phyloP scores from a whole-genome alignment of 352 stramenopile genomes.

The Phytopythium chamaehyphon region DNA sequence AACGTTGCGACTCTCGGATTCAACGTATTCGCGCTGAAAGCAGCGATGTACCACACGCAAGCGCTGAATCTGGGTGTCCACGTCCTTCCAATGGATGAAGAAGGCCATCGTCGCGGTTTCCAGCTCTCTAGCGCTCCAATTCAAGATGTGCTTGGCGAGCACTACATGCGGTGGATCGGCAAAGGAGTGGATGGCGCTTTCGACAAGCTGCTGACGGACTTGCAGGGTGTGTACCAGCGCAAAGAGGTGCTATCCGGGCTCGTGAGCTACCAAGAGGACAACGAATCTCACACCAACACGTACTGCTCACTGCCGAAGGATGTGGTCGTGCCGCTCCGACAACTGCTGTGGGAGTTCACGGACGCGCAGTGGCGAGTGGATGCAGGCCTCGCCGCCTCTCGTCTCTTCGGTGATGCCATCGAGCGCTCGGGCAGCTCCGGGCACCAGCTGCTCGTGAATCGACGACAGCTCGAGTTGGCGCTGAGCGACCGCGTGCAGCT shows the following conservation, averaged over 20 bases:
- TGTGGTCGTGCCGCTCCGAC: conserved; percentile 30
- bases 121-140: conserved; percentile 34
- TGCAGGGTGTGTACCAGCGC: conserved; percentile 48
- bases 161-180: conserved; percentile 61
- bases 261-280: conserved; percentile 12
- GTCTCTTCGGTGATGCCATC: conserved; percentile 10
- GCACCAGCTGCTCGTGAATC: conserved; percentile 20
- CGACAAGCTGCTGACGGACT: conserved; percentile 47
- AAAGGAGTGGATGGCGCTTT: conserved; percentile 22
- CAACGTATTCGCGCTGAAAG: conserved; percentile 13
- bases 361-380: conserved; percentile 50
- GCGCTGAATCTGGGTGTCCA: conserved; percentile 30
- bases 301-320: conserved; percentile 11
- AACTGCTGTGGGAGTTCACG: conserved; percentile 49
- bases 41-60: conserved; percentile 19
- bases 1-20: conserved; percentile 45
- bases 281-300: background rate
- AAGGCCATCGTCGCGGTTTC: conserved; percentile 53
- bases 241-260: conserved; percentile 39
- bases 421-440: background rate
- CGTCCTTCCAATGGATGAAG: conserved; percentile 45
- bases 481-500: conserved; percentile 28
- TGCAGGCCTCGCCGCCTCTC: conserved; percentile 7
- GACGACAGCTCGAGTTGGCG: conserved; percentile 33
- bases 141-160: conserved; percentile 45